phyloP scores from a whole-genome alignment of 371 early-diverging fungal species.

The Mucor plumbeus region DNA sequence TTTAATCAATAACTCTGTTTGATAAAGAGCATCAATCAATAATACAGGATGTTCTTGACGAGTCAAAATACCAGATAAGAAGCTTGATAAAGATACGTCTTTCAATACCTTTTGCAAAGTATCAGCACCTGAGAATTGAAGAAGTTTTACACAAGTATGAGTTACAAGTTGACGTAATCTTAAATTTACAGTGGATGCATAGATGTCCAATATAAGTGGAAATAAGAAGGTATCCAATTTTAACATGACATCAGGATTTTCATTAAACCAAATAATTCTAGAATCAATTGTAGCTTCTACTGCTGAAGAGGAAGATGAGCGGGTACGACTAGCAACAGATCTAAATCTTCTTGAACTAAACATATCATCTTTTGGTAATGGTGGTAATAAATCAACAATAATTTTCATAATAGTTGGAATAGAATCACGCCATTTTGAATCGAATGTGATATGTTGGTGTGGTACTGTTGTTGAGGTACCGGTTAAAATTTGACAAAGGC shows the following conservation, averaged over 20 bases:
- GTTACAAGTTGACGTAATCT: slow-evolving; percentile 63
- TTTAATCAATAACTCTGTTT: slow-evolving; percentile 57
- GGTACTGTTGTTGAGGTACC: slow-evolving; percentile 35
- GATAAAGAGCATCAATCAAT: slow-evolving; percentile 61
- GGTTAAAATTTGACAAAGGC: slow-evolving; percentile 64
- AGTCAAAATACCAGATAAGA: slow-evolving; percentile 65
- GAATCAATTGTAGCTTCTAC: slow-evolving; percentile 29
- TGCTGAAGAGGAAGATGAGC: slow-evolving; percentile 25
- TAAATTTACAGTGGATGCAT: slow-evolving; percentile 60
- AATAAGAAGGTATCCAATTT: slow-evolving; percentile 53
- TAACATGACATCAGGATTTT: slow-evolving; percentile 42
- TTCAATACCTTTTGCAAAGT: slow-evolving; percentile 46
- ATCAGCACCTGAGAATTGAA: slow-evolving; percentile 48
- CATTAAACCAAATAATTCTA: slow-evolving; percentile 45
- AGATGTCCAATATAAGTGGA: slow-evolving; percentile 63
- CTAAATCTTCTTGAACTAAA: slow-evolving; percentile 46
- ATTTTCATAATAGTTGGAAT: slow-evolving; percentile 46
- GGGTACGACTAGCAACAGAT: slow-evolving; percentile 19
- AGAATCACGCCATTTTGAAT: slow-evolving; percentile 50
- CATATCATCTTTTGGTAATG: slow-evolving; percentile 63
- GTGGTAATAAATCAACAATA: slow-evolving; percentile 65
- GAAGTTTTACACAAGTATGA: slow-evolving; percentile 57
- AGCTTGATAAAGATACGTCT: slow-evolving; percentile 58
- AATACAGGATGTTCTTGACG: slow-evolving; percentile 63
- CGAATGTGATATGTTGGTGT: slow-evolving; percentile 33